Evolutionary conservation across 306 rosid genomes (phyloP).

Genomic region (Dalbergia cochinchinensis): DNA sequence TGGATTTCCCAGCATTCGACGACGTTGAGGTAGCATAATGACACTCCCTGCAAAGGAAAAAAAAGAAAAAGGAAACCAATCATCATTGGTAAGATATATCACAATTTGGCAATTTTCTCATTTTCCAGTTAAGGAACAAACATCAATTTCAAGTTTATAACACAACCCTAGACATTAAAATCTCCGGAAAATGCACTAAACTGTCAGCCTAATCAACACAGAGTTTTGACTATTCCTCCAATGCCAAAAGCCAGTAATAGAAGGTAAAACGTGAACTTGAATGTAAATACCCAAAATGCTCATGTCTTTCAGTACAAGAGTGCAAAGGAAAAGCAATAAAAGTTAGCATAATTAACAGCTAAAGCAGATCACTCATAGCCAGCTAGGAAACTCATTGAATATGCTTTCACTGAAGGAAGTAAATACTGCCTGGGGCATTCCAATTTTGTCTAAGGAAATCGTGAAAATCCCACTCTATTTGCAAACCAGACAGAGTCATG

Average conservation of each 20-base stretch:
- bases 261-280: background rate
- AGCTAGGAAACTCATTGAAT: too few species aligned
- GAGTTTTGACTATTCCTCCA: background rate
- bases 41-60: conserved; percentile 60
- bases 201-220: background rate
- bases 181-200: background rate
- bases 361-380: background rate
- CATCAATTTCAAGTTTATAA: background rate
- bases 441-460: too few species aligned
- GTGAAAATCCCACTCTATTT: too few species aligned
- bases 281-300: background rate
- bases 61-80: conserved; percentile 5
- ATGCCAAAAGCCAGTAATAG: conserved; percentile 16
- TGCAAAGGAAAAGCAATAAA: background rate
- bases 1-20: conserved; percentile 64
- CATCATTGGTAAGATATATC: conserved; percentile 21
- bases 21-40: conserved; percentile 54
- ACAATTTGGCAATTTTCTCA: background rate
- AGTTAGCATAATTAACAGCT: background rate
- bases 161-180: background rate
- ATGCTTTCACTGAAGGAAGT: too few species aligned
- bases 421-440: too few species aligned
- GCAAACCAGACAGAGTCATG: too few species aligned
- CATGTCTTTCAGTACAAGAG: background rate
- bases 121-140: conserved; percentile 38